Conservation (phyloP, 164 flowering plant genomes). For the Sextonia rubra region DNA sequence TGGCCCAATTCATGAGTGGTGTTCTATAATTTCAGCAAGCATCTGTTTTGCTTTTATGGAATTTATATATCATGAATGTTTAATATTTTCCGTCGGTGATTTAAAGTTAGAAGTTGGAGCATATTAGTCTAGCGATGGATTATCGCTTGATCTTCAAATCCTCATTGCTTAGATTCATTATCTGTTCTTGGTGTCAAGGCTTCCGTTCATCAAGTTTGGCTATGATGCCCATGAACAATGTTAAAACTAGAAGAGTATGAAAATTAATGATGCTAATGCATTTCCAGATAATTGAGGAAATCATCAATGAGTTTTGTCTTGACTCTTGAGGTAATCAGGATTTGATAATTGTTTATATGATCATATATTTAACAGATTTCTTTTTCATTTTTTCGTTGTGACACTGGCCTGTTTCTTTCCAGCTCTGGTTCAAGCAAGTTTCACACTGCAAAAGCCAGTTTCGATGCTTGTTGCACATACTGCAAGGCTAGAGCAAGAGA, state of each 20-base stretch:
- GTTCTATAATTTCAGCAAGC: no score
- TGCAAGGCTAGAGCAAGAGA: constrained; percentile 51
- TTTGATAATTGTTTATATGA: background rate
- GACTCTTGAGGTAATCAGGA: background rate
- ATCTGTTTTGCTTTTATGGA: no score
- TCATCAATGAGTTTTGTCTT: no score
- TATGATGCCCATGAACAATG: no score
- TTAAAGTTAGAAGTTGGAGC: background rate
- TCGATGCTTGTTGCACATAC: constrained; percentile 44
- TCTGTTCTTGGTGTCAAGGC: background rate
- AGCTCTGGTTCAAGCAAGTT: constrained; percentile 63
- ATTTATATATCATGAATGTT: no score
- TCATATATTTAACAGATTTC: background rate
- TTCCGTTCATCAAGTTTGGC: background rate
- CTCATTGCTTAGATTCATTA: background rate
- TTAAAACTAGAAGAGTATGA: background rate
- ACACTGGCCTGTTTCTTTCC: constrained; percentile 15
- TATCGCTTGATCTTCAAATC: no score
- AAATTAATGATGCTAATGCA: background rate
- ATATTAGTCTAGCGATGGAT: background rate
- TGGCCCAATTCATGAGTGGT: no score
- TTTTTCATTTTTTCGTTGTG: background rate
- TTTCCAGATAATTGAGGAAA: background rate
- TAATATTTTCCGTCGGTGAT: no score
- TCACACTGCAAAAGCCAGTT: constrained; percentile 53